Conservation (phyloP, 768 basidiomycete genomes). For the Mycena vulgaris region DNA sequence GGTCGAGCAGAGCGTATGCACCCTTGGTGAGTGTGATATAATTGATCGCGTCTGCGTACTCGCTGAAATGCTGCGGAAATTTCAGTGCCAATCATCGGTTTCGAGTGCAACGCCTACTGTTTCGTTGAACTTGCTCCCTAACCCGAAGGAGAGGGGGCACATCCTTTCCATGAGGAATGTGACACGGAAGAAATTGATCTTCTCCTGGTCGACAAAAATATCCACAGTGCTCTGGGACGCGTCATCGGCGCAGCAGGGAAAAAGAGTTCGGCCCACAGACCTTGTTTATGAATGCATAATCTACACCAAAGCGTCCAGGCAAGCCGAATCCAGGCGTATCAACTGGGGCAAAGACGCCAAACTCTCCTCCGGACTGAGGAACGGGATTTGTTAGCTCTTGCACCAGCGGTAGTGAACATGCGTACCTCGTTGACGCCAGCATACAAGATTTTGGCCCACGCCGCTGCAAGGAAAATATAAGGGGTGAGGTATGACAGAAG, state of each 20-base stretch:
- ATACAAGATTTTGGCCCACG: slow-evolving; percentile 55
- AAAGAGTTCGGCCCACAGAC: slow-evolving; percentile 39
- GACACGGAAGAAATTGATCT: slow-evolving; percentile 65
- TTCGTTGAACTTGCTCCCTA: slow-evolving; percentile 62
- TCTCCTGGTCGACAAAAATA: slow-evolving; percentile 63
- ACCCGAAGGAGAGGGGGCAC: slow-evolving; percentile 56
- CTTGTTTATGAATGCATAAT: slow-evolving; percentile 66
- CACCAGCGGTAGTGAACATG: background rate
- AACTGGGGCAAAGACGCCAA: slow-evolving; percentile 53
- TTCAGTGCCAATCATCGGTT: background rate
- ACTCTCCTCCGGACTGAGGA: slow-evolving; percentile 65
- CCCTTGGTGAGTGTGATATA: slow-evolving; percentile 59
- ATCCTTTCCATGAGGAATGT: slow-evolving; percentile 66
- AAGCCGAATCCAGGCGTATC: slow-evolving; percentile 56
- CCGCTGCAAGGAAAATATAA: slow-evolving; percentile 25
- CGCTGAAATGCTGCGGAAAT: slow-evolving; percentile 55
- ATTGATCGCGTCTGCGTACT: slow-evolving; percentile 60
- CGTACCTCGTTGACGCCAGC: slow-evolving; percentile 63
- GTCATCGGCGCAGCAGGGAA: background rate
- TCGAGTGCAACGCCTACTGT: slow-evolving; percentile 46
- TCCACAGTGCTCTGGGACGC: slow-evolving; percentile 57
- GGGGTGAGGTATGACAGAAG: slow-evolving; percentile 26
- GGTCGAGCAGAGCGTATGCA: slow-evolving; percentile 61
- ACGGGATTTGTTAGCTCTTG: background rate
- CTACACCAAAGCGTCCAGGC: slow-evolving; percentile 60